phyloP scores from a whole-genome alignment of 1,284 basidiomycete genomes.

The Ceratobasidium theobromae region DNA sequence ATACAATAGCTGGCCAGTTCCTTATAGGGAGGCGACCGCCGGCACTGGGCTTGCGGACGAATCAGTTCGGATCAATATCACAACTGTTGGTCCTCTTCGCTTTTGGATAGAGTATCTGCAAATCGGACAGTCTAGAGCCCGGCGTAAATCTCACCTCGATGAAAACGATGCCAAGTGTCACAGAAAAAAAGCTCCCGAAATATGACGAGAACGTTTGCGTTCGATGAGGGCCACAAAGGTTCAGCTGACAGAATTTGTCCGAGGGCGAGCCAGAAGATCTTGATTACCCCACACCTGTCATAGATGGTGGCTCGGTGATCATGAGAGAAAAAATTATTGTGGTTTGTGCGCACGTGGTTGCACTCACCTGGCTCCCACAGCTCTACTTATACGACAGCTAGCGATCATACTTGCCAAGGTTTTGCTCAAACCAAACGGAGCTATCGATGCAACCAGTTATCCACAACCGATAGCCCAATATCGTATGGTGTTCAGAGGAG shows the following conservation, averaged over 20 bases:
- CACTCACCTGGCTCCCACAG: slow-evolving; percentile 12
- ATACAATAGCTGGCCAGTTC: not conserved
- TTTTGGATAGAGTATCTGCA: slow-evolving; percentile 30
- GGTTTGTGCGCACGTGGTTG: not conserved
- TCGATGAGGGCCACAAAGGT: not conserved
- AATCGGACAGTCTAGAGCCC: not conserved
- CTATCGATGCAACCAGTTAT: slow-evolving; percentile 26
- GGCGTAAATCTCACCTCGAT: slow-evolving; percentile 35
- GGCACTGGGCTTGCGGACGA: slow-evolving; percentile 2
- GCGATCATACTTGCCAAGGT: slow-evolving; percentile 27
- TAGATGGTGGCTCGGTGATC: not conserved
- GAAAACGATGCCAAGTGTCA: slow-evolving; percentile 34
- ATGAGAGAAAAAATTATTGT: not conserved
- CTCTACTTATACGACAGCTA: slow-evolving; percentile 24
- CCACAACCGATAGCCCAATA: not conserved
- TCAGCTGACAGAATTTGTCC: slow-evolving; percentile 29
- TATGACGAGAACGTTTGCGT: slow-evolving; percentile 17
- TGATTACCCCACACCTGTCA: slow-evolving; percentile 23
- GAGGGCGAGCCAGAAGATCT: slow-evolving; percentile 23
- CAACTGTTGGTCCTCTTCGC: slow-evolving; percentile 21
- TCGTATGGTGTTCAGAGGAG: not conserved
- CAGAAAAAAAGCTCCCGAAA: slow-evolving; percentile 36
- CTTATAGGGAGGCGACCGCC: slow-evolving; percentile 1
- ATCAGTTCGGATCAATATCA: slow-evolving; percentile 7
- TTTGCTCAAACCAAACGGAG: slow-evolving; percentile 29